Evolutionary conservation across 345 rosid species (phyloP).

Genomic region (Eutrema japonicum): DNA sequence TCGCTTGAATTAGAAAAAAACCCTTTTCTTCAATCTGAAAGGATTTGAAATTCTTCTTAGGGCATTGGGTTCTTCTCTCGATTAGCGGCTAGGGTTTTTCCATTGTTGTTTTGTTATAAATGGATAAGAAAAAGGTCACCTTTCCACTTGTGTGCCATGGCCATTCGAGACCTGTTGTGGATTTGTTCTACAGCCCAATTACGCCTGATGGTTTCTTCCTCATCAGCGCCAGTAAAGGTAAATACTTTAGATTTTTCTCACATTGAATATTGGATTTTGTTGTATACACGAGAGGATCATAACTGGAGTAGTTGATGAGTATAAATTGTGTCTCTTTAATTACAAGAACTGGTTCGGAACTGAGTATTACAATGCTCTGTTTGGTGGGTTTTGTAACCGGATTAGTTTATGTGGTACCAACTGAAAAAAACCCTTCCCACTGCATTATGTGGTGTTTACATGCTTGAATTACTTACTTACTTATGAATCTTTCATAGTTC

Average conservation of each 20-base stretch:
- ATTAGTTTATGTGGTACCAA: neutral
- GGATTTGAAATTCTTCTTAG: neutral
- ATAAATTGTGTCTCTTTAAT: neutral
- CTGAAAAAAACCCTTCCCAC: neutral
- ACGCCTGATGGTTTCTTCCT: constrained; percentile 86
- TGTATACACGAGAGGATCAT: neutral
- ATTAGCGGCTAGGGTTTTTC: constrained; percentile 27
- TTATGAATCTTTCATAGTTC: neutral
- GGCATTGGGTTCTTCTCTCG: neutral
- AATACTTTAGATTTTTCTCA: neutral
- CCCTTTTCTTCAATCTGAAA: constrained; percentile 14
- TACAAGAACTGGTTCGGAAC: constrained; percentile 5
- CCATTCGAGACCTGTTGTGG: constrained; percentile 84
- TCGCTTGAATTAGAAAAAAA: constrained; percentile 15
- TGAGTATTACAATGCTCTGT: neutral
- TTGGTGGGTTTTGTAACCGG: neutral
- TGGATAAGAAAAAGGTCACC: constrained; percentile 77
- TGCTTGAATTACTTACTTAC: neutral
- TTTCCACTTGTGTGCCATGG: constrained; percentile 84
- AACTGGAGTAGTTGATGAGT: neutral
- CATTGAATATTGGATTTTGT: neutral
- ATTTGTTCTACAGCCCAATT: constrained; percentile 70
- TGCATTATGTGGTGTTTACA: neutral
- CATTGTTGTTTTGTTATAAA: constrained; percentile 20
- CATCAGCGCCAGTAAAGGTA: constrained; percentile 85